Conservation (phyloP, 2,329 filamentous ascomycete genomes). For the Botrytis fragariae region DNA sequence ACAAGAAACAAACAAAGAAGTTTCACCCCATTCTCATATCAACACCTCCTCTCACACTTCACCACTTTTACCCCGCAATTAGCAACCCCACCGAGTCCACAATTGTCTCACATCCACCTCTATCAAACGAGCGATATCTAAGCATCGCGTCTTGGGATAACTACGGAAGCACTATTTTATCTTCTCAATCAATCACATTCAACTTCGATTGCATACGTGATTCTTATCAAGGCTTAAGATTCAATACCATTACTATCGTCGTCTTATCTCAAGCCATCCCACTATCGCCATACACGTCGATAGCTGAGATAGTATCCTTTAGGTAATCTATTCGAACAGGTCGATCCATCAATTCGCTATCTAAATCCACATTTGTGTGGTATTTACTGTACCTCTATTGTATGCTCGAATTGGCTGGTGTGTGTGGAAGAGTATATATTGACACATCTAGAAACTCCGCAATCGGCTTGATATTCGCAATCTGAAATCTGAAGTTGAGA, state of each 20-base stretch:
- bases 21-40: neutral
- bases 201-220: neutral
- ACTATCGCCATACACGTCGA: neutral
- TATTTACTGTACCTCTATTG: neutral
- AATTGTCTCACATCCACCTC: neutral
- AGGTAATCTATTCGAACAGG: neutral
- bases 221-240: neutral
- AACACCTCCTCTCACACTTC: neutral
- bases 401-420: neutral
- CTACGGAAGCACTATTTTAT: neutral
- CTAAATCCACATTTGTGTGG: neutral
- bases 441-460: neutral
- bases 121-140: neutral
- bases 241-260: neutral
- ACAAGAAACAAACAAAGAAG: neutral
- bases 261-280: neutral
- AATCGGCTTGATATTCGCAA: neutral
- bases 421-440: neutral
- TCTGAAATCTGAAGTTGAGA: neutral
- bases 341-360: neutral
- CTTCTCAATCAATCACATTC: neutral
- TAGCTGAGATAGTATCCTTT: neutral
- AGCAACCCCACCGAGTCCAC: neutral
- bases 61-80: neutral
- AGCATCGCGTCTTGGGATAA: neutral